These are phyloP conservation scores for Solanum chiquidenum DNA, from an alignment of 257 asterid genomes.

Conservation along the genomic window DNA sequence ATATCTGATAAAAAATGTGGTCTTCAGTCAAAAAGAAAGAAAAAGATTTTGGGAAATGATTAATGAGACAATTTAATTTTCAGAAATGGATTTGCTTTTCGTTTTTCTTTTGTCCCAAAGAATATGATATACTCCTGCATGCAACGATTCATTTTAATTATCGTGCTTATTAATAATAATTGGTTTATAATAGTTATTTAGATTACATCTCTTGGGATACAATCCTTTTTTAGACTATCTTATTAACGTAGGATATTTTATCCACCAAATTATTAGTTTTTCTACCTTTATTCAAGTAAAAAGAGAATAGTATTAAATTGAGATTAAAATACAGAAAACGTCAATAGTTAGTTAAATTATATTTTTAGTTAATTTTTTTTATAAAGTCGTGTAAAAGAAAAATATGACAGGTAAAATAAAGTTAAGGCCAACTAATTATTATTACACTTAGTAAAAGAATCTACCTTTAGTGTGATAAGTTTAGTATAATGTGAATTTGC, in stretches of 20 bases:
- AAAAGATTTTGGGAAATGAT: not conserved
- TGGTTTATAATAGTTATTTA: no score
- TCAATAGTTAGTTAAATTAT: not conserved
- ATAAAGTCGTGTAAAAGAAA: not conserved
- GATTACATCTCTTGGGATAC: no score
- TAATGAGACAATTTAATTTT: not conserved
- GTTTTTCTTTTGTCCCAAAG: not conserved
- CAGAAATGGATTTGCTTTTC: not conserved
- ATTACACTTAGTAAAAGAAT: not conserved
- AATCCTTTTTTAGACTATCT: no score
- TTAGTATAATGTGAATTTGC: not conserved
- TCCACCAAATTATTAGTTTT: no score
- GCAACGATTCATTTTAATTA: not conserved
- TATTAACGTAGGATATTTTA: not conserved
- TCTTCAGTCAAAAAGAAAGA: not conserved
- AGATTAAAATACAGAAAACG: not conserved
- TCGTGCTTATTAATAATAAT: not conserved
- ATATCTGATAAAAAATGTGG: not conserved
- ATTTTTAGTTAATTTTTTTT: not conserved
- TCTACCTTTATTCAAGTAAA: no score
- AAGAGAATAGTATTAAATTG: not conserved
- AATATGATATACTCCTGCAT: not conserved
- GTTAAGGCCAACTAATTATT: not conserved
- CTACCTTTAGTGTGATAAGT: not conserved
- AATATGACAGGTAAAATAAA: not conserved